These are phyloP conservation scores for Rhododendron vialii DNA, from an alignment of 148 eudicot genomes.

Conservation along the genomic window DNA sequence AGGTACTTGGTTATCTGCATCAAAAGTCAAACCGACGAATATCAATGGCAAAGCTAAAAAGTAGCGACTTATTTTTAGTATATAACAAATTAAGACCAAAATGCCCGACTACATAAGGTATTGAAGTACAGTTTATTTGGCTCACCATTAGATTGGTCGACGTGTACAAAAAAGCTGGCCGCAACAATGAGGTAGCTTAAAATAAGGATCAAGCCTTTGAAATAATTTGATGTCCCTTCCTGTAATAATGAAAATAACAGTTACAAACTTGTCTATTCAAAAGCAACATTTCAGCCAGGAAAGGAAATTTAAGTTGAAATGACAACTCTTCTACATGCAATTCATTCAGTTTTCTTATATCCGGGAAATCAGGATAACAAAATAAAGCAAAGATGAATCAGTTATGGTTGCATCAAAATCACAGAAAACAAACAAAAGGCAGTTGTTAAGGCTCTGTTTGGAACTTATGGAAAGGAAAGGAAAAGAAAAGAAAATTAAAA, in stretches of 20 bases:
- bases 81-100: background rate
- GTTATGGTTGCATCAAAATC: background rate
- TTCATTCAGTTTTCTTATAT: background rate
- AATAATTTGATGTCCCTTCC: constrained; percentile 95
- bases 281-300: background rate
- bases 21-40: background rate
- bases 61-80: background rate
- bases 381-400: background rate
- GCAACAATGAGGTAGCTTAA: constrained; percentile 93
- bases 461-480: no score
- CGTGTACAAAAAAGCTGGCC: constrained; percentile 94
- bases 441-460: no score
- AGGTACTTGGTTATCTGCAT: background rate
- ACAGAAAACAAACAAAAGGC: background rate
- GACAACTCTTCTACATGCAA: background rate
- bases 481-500: no score
- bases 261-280: background rate
- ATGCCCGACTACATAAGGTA: background rate
- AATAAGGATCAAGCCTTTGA: constrained; percentile 94
- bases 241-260: constrained; percentile 21
- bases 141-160: constrained; percentile 51
- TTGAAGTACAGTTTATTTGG: background rate
- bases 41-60: background rate
- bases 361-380: background rate
- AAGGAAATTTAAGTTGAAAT: constrained; percentile 4